Percentiles rank a stretch among this genome's conserved stretches.
Evolutionary conservation across 768 basidiomycete species (phyloP).

Genomic region (Lactifluus volemus): DNA sequence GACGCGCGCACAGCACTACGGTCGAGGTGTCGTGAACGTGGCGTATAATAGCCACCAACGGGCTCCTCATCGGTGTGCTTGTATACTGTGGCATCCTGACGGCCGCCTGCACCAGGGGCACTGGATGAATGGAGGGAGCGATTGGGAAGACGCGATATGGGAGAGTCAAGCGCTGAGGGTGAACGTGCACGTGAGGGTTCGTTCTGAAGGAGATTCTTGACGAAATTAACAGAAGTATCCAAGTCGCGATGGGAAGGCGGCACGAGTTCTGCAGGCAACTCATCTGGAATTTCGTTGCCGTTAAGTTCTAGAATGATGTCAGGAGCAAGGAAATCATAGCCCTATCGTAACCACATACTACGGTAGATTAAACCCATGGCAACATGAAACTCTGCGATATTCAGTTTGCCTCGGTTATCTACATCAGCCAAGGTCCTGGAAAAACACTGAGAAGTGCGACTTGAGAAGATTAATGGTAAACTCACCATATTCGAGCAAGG

Average conservation of each 20-base stretch:
- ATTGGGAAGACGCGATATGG: conserved; percentile 53
- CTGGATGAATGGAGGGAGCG: conserved; percentile 60
- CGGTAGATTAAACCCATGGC: conserved; percentile 98
- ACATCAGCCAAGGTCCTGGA: conserved; percentile 84
- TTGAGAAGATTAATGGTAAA: conserved; percentile 17
- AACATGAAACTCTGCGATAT: conserved; percentile 93
- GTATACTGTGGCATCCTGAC: conserved; percentile 89
- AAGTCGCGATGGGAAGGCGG: conserved; percentile 90
- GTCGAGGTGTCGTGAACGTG: conserved; percentile 76
- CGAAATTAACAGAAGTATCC: conserved; percentile 78
- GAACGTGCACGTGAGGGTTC: conserved; percentile 67
- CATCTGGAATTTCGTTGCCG: conserved; percentile 82
- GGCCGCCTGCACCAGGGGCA: conserved; percentile 44
- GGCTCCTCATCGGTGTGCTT: conserved; percentile 62
- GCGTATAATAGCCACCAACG: conserved; percentile 63
- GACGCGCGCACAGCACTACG: conserved; percentile 71
- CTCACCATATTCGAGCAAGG: conserved; percentile 87
- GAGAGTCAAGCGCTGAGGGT: conserved; percentile 42
- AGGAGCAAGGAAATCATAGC: background rate
- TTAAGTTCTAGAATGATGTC: conserved; percentile 56
- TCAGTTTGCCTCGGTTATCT: conserved; percentile 91
- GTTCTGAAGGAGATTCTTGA: conserved; percentile 81
- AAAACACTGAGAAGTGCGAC: background rate
- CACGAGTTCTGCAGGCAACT: conserved; percentile 80
- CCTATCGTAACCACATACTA: conserved; percentile 43